These are phyloP conservation scores for Teratosphaeria destructans DNA, from an alignment of 2,329 filamentous ascomycete species.

Conservation along the genomic window DNA sequence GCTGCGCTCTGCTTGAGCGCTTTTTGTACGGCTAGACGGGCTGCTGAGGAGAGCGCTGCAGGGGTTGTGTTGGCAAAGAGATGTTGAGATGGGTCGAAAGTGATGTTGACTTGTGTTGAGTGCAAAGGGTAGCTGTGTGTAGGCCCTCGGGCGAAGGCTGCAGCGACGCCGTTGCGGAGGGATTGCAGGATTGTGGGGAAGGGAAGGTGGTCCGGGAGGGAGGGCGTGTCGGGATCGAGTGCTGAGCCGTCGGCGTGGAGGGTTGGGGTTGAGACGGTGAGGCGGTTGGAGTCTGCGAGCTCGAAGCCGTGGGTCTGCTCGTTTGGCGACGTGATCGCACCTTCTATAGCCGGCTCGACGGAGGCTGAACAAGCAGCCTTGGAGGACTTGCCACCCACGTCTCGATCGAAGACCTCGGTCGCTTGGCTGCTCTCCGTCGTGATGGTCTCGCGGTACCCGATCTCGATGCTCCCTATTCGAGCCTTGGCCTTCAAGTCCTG, in stretches of 20 bases:
- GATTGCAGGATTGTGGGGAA: conserved; percentile 39
- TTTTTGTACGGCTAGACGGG: conserved; percentile 55
- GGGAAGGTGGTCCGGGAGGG: conserved; percentile 46
- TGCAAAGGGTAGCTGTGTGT: conserved; percentile 71
- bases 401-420: conserved; percentile 61
- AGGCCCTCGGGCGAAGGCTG: conserved; percentile 76
- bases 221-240: conserved; percentile 32
- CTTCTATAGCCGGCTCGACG: conserved; percentile 36
- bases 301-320: conserved; percentile 17
- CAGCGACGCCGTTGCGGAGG: conserved; percentile 69
- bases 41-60: conserved; percentile 57
- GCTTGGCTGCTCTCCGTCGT: conserved; percentile 47
- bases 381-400: conserved; percentile 68
- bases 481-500: conserved; percentile 81
- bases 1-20: conserved; percentile 54
- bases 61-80: conserved; percentile 58
- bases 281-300: conserved; percentile 59
- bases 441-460: conserved; percentile 84
- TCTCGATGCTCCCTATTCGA: conserved; percentile 80
- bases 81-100: conserved; percentile 54
- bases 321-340: neutral
- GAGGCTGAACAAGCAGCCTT: conserved; percentile 64
- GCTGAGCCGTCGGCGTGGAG: conserved; percentile 34
- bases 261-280: conserved; percentile 46
- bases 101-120: conserved; percentile 59